Conservation (phyloP, 306 rosid genomes). For the Canavalia gladiata region DNA sequence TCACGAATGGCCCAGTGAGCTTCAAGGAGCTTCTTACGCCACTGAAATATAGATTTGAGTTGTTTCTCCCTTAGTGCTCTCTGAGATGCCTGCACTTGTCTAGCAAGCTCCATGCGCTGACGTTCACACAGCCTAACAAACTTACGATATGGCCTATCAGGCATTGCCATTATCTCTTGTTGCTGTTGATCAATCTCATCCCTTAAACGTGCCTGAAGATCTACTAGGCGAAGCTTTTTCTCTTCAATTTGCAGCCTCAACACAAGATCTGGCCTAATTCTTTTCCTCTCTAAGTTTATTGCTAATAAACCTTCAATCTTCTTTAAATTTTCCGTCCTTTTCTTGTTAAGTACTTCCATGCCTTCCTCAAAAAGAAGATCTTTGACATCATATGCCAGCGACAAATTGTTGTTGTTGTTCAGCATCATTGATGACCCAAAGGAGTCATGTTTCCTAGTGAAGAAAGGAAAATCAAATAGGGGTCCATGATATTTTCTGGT, state of each 20-base stretch:
- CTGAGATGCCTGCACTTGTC: conserved; percentile 96
- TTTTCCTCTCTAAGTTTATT: conserved; percentile 85
- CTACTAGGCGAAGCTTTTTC: conserved; percentile 89
- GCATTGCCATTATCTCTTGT: conserved; percentile 99
- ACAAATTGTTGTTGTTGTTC: conserved; percentile 73
- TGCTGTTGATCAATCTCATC: conserved; percentile 98
- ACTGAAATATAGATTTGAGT: conserved; percentile 89
- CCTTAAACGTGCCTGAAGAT: conserved; percentile 88
- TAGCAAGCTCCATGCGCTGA: conserved; percentile 87
- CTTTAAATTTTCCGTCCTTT: conserved; percentile 83
- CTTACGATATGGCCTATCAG: conserved; percentile 97
- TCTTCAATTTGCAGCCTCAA: conserved; percentile 96
- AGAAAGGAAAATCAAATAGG: conserved; percentile 95
- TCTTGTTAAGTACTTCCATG: conserved; percentile 77
- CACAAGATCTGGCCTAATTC: conserved; percentile 96
- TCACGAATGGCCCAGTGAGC: conserved; percentile 98
- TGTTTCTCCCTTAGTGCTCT: conserved; percentile 95
- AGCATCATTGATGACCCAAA: conserved; percentile 86
- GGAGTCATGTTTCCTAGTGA: conserved; percentile 95
- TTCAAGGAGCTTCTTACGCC: conserved; percentile 99
- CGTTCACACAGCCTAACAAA: conserved; percentile 97
- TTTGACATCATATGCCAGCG: conserved; percentile 91
- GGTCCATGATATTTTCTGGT: conserved; percentile 97
- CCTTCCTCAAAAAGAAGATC: conserved; percentile 97
- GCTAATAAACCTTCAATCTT: conserved; percentile 91